These are phyloP conservation scores for Jamesozyma lodderae DNA, from an alignment of 805 yeast genomes.

Conservation along the genomic window DNA sequence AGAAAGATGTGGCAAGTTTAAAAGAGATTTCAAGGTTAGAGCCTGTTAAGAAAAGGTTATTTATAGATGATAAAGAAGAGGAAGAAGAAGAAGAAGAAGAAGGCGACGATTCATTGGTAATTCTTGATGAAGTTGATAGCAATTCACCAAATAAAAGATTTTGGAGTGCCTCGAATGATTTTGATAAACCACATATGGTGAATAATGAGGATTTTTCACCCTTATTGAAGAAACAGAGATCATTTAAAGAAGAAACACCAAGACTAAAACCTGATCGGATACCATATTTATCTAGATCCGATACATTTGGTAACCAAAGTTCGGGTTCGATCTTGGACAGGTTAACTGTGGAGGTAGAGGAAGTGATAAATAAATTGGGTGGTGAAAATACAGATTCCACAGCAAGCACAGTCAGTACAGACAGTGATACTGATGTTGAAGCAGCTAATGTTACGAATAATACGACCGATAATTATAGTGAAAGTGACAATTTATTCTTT, in stretches of 20 bases:
- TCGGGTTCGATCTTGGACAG: slow-evolving; percentile 3
- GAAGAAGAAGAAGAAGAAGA: slow-evolving; percentile 2
- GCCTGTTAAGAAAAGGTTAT: slow-evolving; percentile 14
- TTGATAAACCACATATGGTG: background rate
- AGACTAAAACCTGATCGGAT: background rate
- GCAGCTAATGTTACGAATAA: background rate
- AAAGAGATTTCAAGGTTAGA: slow-evolving; percentile 4
- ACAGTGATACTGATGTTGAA: background rate
- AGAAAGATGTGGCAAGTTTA: slow-evolving; percentile 5
- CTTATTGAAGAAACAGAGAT: background rate
- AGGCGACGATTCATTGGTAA: slow-evolving; percentile 14
- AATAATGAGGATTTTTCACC: background rate
- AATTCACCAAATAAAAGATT: background rate
- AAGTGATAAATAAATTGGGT: background rate
- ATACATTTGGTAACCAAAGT: slow-evolving; percentile 3
- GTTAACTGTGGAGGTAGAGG: background rate
- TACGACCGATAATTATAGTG: background rate
- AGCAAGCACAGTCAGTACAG: background rate
- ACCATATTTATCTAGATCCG: slow-evolving; percentile 3
- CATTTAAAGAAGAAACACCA: background rate
- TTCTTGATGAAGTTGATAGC: slow-evolving; percentile 12
- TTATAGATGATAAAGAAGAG: slow-evolving; percentile 14
- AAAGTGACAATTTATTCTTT: slow-evolving; percentile 1
- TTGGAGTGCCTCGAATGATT: background rate
- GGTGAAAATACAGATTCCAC: background rate